A percentile compares a stretch with the other conserved stretches of the same genome.
Conservation (phyloP, 2,329 filamentous ascomycete species). For the Fusarium decemcellulare region DNA sequence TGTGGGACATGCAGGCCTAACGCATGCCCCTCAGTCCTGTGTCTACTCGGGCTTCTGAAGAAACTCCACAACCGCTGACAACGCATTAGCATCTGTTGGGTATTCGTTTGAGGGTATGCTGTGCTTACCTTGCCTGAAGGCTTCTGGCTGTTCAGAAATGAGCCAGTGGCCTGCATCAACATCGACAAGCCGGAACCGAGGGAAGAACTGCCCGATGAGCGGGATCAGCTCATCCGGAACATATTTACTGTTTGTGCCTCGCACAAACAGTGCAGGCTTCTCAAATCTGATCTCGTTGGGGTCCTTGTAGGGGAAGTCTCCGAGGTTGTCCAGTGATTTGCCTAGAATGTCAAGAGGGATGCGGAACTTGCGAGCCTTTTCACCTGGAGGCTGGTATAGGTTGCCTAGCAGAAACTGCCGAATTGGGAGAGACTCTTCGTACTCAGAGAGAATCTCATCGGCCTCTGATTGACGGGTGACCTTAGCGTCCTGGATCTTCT, state of each 20-base stretch:
- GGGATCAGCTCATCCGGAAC: constrained; percentile 85
- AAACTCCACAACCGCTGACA: constrained; percentile 74
- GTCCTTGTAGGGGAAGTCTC: constrained; percentile 89
- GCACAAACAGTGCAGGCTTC: constrained; percentile 85
- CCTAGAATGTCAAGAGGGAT: constrained; percentile 83
- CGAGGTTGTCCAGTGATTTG: constrained; percentile 79
- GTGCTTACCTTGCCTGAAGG: constrained; percentile 78
- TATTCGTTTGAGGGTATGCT: not conserved
- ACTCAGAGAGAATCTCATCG: constrained; percentile 81
- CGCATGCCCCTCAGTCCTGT: not conserved
- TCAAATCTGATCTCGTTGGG: constrained; percentile 77
- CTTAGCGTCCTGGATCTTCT: constrained; percentile 78
- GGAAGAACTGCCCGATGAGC: constrained; percentile 87
- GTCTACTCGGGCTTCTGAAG: constrained; percentile 63
- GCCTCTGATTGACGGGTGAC: constrained; percentile 82
- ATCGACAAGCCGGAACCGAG: constrained; percentile 79
- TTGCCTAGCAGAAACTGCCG: constrained; percentile 95
- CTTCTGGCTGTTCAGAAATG: constrained; percentile 88
- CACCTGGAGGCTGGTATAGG: constrained; percentile 69
- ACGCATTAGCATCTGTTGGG: constrained; percentile 4
- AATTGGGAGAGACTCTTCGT: constrained; percentile 81
- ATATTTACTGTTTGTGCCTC: constrained; percentile 83
- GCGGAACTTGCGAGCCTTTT: constrained; percentile 77
- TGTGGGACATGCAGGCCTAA: not conserved
- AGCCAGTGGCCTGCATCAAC: constrained; percentile 89